A percentile compares a stretch with the other conserved stretches of the same genome.
These are phyloP conservation scores for Camelina sativa DNA, from an alignment of 345 rosid genomes.

Conservation along the genomic window DNA sequence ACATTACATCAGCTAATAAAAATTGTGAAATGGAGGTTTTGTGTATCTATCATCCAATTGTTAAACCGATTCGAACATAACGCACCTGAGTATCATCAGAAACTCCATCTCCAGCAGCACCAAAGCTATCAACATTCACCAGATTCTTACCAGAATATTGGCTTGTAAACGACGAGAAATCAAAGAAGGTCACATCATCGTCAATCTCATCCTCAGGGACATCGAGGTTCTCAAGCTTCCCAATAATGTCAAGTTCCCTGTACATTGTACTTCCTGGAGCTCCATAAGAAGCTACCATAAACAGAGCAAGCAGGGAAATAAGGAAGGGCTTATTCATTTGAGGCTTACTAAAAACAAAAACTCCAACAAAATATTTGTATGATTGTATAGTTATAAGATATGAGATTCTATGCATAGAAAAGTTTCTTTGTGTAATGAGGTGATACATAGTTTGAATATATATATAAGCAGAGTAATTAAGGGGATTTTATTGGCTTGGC, in stretches of 20 bases:
- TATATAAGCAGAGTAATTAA: slow-evolving; percentile 63
- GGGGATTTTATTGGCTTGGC: slow-evolving; percentile 71
- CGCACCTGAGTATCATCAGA: slow-evolving; percentile 93
- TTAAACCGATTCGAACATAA: not conserved
- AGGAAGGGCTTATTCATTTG: slow-evolving; percentile 60
- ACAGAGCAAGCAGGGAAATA: slow-evolving; percentile 55
- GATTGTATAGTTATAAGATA: slow-evolving; percentile 49
- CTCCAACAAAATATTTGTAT: slow-evolving; percentile 45
- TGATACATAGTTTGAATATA: slow-evolving; percentile 55
- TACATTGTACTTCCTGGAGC: slow-evolving; percentile 50
- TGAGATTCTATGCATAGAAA: slow-evolving; percentile 29
- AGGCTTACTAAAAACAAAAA: slow-evolving; percentile 33
- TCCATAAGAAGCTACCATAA: slow-evolving; percentile 55
- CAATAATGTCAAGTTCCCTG: slow-evolving; percentile 53
- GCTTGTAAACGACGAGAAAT: slow-evolving; percentile 56
- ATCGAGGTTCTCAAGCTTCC: slow-evolving; percentile 59
- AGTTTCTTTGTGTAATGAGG: slow-evolving; percentile 22
- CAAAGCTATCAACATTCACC: slow-evolving; percentile 93
- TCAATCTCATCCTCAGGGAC: slow-evolving; percentile 62
- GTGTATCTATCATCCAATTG: not conserved
- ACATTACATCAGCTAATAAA: slow-evolving; percentile 9
- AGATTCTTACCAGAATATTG: slow-evolving; percentile 67
- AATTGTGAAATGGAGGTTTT: not conserved
- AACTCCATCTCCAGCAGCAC: slow-evolving; percentile 87
- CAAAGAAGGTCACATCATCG: slow-evolving; percentile 48